Evolutionary conservation across 164 flowering plant species (phyloP).

Genomic region (Cinnamomum micranthum): DNA sequence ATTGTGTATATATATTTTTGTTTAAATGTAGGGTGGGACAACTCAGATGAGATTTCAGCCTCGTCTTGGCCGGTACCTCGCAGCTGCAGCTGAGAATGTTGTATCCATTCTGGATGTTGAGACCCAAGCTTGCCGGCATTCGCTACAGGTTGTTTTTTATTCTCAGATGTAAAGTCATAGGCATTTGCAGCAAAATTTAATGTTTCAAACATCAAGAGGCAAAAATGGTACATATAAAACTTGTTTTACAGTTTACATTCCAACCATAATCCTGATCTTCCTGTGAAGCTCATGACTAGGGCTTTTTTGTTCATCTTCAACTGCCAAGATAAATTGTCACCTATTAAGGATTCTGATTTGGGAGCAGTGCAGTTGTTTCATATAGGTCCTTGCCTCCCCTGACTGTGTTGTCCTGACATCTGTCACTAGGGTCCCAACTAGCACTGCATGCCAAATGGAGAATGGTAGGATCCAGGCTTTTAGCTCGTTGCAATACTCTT

Average conservation of each 20-base stretch:
- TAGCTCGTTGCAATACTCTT: not conserved
- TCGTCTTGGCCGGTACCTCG: conserved; percentile 55
- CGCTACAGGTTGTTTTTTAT: conserved; percentile 47
- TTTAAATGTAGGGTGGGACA: conserved; percentile 48
- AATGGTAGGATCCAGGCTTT: too few species aligned
- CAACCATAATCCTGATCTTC: not conserved
- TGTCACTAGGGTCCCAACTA: too few species aligned
- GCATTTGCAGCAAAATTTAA: not conserved
- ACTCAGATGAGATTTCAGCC: conserved; percentile 73
- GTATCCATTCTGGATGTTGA: conserved; percentile 73
- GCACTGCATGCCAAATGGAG: too few species aligned
- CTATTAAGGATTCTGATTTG: too few species aligned
- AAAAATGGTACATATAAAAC: too few species aligned
- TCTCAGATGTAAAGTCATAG: not conserved
- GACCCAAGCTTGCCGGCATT: conserved; percentile 50
- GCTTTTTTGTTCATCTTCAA: not conserved
- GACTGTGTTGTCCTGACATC: too few species aligned
- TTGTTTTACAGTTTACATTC: not conserved
- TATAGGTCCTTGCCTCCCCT: too few species aligned
- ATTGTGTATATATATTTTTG: not conserved
- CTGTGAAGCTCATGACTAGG: not conserved
- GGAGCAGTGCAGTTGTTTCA: too few species aligned
- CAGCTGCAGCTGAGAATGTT: conserved; percentile 59
- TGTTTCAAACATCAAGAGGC: not conserved
- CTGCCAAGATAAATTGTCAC: not conserved